Evolutionary conservation across 2,329 filamentous ascomycete genomes (phyloP).

Genomic region (Calonectria crousiana): DNA sequence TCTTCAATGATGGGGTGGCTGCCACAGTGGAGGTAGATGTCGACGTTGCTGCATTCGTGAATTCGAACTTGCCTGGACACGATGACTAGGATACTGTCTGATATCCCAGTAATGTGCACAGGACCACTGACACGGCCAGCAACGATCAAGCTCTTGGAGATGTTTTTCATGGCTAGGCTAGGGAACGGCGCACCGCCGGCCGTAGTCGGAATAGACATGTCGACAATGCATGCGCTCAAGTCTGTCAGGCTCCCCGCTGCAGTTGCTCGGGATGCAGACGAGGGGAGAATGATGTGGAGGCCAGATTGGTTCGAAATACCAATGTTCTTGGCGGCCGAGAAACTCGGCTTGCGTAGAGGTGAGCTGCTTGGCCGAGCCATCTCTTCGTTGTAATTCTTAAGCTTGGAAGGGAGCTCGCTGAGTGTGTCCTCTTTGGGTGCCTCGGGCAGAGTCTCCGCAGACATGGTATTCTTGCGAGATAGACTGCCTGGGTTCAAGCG

Average conservation of each 20-base stretch:
- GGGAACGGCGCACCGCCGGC: constrained; percentile 73
- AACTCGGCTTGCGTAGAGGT: constrained; percentile 69
- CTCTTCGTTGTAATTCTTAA: constrained; percentile 69
- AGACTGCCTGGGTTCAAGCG: constrained; percentile 54
- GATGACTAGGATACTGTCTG: constrained; percentile 81
- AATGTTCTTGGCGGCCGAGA: constrained; percentile 72
- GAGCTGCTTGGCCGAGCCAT: constrained; percentile 56
- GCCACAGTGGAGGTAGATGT: constrained; percentile 84
- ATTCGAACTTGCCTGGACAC: constrained; percentile 90
- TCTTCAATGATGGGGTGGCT: constrained; percentile 96
- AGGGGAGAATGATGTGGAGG: constrained; percentile 83
- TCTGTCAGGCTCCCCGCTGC: constrained; percentile 80
- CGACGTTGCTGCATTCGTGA: constrained; percentile 85
- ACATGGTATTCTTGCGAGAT: constrained; percentile 42
- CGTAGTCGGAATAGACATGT: constrained; percentile 77
- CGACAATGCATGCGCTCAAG: constrained; percentile 78
- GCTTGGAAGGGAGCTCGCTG: constrained; percentile 54
- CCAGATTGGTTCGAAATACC: constrained; percentile 75
- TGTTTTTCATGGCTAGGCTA: constrained; percentile 74
- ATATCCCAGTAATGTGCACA: constrained; percentile 83
- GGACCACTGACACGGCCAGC: constrained; percentile 84
- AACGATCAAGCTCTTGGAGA: constrained; percentile 79
- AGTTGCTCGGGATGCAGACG: constrained; percentile 77
- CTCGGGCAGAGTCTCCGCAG: constrained; percentile 17
- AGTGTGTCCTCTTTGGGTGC: constrained; percentile 50